Evolutionary conservation across 1,139 yeast species (phyloP).

Genomic region (Suhomyces kunorum): DNA sequence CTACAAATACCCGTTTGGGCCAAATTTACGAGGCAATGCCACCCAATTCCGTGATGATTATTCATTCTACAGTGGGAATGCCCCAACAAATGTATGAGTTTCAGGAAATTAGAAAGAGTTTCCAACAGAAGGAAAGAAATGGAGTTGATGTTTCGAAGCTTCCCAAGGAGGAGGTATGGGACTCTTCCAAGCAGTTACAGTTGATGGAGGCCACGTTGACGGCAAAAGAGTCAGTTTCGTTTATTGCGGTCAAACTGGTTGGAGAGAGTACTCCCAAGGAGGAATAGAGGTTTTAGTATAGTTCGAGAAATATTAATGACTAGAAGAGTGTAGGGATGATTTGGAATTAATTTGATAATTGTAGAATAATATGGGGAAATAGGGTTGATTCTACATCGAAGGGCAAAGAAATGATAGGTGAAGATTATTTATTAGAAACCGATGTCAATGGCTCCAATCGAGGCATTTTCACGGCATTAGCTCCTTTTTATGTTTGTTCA

Average conservation of each 20-base stretch:
- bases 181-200: conserved; percentile 44
- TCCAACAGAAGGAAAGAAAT: conserved; percentile 39
- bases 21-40: conserved; percentile 58
- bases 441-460: no score
- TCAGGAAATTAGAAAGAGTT: conserved; percentile 39
- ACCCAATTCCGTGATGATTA: conserved; percentile 56
- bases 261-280: neutral
- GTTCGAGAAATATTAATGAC: no score
- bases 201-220: conserved; percentile 41
- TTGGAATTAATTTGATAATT: no score
- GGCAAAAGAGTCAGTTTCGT: conserved; percentile 60
- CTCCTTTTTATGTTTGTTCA: no score
- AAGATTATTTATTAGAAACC: no score
- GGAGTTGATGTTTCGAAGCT: conserved; percentile 42
- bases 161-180: conserved; percentile 53
- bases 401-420: no score
- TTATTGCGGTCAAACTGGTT: conserved; percentile 29
- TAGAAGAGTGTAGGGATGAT: no score
- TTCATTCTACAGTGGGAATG: conserved; percentile 67
- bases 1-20: conserved; percentile 46
- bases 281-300: no score
- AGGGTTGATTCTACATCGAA: no score
- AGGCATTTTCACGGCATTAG: no score
- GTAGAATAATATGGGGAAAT: no score
- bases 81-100: conserved; percentile 54